Percentiles rank a stretch among this genome's conserved stretches.
phyloP scores from a whole-genome alignment of 495 filamentous ascomycete genomes.

The Hyaloscypha hepaticicola region DNA sequence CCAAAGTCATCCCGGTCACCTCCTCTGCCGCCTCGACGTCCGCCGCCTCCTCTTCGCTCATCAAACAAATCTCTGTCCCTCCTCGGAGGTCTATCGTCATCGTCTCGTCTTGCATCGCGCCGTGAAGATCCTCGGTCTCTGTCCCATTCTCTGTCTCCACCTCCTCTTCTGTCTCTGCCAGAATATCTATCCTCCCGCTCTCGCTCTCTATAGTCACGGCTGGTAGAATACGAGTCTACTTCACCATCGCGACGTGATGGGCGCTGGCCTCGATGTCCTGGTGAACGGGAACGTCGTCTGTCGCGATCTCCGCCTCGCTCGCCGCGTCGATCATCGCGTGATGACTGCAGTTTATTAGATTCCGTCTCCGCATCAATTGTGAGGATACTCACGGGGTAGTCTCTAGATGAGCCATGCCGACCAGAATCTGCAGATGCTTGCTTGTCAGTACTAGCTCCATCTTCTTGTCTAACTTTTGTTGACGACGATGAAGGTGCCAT shows the following conservation, averaged over 20 bases:
- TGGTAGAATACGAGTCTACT: slow-evolving; percentile 84
- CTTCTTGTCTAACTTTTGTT: slow-evolving; percentile 33
- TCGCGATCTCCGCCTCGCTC: slow-evolving; percentile 44
- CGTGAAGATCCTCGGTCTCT: slow-evolving; percentile 62
- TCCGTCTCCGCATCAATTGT: slow-evolving; percentile 10
- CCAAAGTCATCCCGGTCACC: slow-evolving; percentile 49
- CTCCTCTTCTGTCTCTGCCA: slow-evolving; percentile 52
- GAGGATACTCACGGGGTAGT: slow-evolving; percentile 63
- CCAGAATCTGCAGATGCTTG: slow-evolving; percentile 54
- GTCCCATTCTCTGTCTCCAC: slow-evolving; percentile 67
- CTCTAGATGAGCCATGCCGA: slow-evolving; percentile 65
- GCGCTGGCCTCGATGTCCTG: slow-evolving; percentile 56
- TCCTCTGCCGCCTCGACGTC: slow-evolving; percentile 46
- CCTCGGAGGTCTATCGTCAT: slow-evolving; percentile 58
- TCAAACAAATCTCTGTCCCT: slow-evolving; percentile 65
- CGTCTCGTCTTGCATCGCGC: slow-evolving; percentile 58
- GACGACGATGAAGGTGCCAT: slow-evolving; percentile 35
- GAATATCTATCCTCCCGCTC: slow-evolving; percentile 89
- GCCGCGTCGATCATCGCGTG: slow-evolving; percentile 51
- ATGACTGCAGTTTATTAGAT: slow-evolving; percentile 48
- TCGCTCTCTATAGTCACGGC: slow-evolving; percentile 83
- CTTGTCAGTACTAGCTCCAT: slow-evolving; percentile 37
- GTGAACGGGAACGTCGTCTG: slow-evolving; percentile 74
- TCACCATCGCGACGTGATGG: slow-evolving; percentile 62
- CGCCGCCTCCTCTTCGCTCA: slow-evolving; percentile 54